Base-by-base conservation (phyloP, 2,329 filamentous ascomycete genomes). In the Botrytis fabae region DNA sequence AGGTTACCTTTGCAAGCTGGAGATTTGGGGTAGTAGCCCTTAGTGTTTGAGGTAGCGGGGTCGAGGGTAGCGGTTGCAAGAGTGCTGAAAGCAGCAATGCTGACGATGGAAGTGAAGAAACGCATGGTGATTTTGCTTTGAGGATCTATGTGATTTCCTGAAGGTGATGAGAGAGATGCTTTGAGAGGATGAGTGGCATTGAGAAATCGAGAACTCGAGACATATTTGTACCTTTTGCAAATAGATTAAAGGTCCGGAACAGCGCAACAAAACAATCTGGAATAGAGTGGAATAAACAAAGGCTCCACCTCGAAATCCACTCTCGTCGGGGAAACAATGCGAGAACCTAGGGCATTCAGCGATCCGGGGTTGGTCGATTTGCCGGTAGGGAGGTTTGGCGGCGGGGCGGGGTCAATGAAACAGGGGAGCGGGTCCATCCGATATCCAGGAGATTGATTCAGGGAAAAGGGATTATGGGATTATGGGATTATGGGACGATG, bases 11-110 rank as follows among this genome's bases (percentile, higher is more conserved):
- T 25, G 38, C 63, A 72, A 38, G 14, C 48, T 8, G 63, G 51
- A 2, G 12, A 25, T 14, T 20, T 48, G 9, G 62, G 70, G n/a
- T 60, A 40, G 22, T 12, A 44, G 22, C 51, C 70, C 9, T 72
- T 66, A 1, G 70, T 72, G 62, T 72, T 68, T 8, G 70, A 60
- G 51, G 62, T 60, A 4, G 61, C 61, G 6, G 62, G 70, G 16
- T 66, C 38, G 46, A 68, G 70, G 40, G 62, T 66, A 6, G 70
- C 70, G 38, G 70, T 46, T 59, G 63, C 62, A n/a, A 72, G n/a
- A 14, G 48, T 20, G 51, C 38, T 46, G 62, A 68, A 40, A 35
- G 62, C 63, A 38, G 62, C 48, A 20, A 72, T 57, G 46, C 61
- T 72, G 38, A 68, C 4, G 62, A 72, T 8, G 46, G 69, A 64